Percentiles rank a stretch among this genome's conserved stretches.
Evolutionary conservation across 768 basidiomycete species (phyloP).

Genomic region (Mycena amicta): DNA sequence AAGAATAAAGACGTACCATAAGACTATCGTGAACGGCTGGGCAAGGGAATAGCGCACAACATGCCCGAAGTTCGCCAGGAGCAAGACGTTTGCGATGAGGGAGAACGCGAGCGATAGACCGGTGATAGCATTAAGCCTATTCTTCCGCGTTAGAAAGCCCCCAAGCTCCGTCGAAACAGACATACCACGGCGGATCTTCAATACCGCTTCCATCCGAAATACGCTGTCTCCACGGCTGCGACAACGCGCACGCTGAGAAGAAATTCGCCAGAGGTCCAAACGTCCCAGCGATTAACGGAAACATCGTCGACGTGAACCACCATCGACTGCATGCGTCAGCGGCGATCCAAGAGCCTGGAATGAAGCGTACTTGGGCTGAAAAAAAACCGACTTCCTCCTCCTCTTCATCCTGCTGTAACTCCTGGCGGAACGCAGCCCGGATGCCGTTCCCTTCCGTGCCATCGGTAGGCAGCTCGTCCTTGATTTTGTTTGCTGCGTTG

Average conservation of each 20-base stretch:
- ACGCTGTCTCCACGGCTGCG: constrained; percentile 37
- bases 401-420: constrained; percentile 41
- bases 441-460: background rate
- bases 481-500: constrained; percentile 9
- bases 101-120: constrained; percentile 36
- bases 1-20: constrained; percentile 33
- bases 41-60: constrained; percentile 37
- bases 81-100: constrained; percentile 35
- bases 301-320: constrained; percentile 44
- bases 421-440: constrained; percentile 14
- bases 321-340: constrained; percentile 30
- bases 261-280: constrained; percentile 44
- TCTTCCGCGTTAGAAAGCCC: background rate
- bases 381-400: constrained; percentile 30
- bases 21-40: constrained; percentile 38
- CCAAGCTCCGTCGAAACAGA: background rate
- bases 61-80: constrained; percentile 42
- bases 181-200: constrained; percentile 39
- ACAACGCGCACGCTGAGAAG: constrained; percentile 40
- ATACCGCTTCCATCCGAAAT: constrained; percentile 22
- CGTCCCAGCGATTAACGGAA: constrained; percentile 44
- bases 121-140: constrained; percentile 37
- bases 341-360: background rate
- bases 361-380: constrained; percentile 24
- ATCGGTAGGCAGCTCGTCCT: background rate